These are phyloP conservation scores for Chondrus crispus DNA, from an alignment of 23 red algal species.

Conservation along the genomic window DNA sequence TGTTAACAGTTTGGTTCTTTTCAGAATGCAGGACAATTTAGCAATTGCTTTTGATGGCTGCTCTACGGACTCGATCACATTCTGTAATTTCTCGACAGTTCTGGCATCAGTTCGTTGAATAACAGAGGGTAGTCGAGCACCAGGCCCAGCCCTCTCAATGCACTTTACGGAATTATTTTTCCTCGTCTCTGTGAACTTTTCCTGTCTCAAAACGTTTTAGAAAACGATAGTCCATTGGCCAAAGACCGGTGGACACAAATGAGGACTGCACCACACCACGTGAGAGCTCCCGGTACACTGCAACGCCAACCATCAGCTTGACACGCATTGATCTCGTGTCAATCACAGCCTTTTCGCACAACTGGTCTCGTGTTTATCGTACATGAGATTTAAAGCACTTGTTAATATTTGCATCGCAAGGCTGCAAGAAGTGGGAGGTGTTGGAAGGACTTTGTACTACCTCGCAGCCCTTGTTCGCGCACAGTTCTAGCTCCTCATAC, in stretches of 20 bases:
- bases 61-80: no score
- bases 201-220: background rate
- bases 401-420: background rate
- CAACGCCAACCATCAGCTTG: background rate
- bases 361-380: background rate
- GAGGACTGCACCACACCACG: background rate
- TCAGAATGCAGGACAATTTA: no score
- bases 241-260: background rate
- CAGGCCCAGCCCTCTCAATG: no score
- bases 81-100: no score
- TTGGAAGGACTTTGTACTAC: background rate
- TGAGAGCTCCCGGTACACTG: background rate
- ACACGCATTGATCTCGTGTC: background rate
- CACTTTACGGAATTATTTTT: no score
- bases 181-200: no score
- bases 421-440: background rate
- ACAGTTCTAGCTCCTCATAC: background rate
- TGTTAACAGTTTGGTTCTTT: no score
- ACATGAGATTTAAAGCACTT: background rate
- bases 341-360: background rate
- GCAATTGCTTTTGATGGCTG: no score
- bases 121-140: no score
- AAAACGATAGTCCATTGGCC: conserved; percentile 16
- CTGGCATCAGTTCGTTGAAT: no score
- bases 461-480: background rate